Conservation (phyloP, 371 early-diverging fungal species). For the Mucor piriformis region DNA sequence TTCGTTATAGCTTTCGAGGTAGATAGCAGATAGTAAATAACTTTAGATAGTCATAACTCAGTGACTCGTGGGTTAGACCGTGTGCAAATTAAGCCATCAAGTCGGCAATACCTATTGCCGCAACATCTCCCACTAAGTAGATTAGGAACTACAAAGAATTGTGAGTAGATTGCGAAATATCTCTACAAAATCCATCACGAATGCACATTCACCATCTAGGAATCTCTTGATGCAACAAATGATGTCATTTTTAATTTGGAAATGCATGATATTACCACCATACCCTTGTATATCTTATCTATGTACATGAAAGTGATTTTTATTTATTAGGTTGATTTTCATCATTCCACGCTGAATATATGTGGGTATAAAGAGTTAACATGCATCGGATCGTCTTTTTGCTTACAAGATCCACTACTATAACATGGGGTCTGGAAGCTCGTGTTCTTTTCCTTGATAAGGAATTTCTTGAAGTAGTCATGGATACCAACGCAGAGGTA, state of each 20-base stretch:
- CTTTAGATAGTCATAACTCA: too few relatives aligned
- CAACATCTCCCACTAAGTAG: too few relatives aligned
- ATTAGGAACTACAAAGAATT: too few relatives aligned
- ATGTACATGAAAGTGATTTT: conserved; percentile 99
- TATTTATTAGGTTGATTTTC: conserved; percentile 91
- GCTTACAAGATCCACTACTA: conserved; percentile 98
- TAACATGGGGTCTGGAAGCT: conserved; percentile 98
- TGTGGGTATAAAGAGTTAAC: conserved; percentile 91
- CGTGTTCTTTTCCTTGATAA: conserved; percentile 96
- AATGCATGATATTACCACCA: conserved; percentile 98
- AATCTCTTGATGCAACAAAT: conserved; percentile 91
- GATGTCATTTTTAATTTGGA: conserved; percentile 96
- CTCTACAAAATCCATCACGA: conserved; percentile 92
- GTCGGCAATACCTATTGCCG: too few relatives aligned
- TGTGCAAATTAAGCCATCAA: too few relatives aligned
- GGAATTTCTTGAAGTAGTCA: conserved; percentile 85
- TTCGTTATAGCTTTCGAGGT: too few relatives aligned
- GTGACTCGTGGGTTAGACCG: too few relatives aligned
- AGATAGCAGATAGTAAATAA: too few relatives aligned
- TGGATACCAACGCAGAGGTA: conserved; percentile 81
- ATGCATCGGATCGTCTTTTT: conserved; percentile 92
- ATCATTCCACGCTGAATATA: conserved; percentile 86
- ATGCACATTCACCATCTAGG: conserved; percentile 93
- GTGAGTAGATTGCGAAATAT: conserved; percentile 88
- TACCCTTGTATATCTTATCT: conserved; percentile 95